Percentiles rank a stretch among this genome's conserved stretches.
Evolutionary conservation across 352 stramenopile species (phyloP).

Genomic region (Globisporangium rhizosaccharum): DNA sequence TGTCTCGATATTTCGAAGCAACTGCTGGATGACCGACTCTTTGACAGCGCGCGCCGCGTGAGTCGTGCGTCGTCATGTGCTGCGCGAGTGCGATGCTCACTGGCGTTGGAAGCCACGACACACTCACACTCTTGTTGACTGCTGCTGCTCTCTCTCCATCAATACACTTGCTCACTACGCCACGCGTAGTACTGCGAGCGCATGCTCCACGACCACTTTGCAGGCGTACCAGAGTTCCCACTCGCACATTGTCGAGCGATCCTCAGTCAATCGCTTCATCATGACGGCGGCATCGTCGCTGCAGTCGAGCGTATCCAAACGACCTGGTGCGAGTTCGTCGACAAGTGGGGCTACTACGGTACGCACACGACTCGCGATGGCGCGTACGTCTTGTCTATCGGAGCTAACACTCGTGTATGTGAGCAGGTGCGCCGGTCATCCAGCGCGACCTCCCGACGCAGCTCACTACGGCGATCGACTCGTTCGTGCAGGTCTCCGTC

Average conservation of each 20-base stretch:
- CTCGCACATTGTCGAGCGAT: slow-evolving; percentile 28
- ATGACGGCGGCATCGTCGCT: slow-evolving; percentile 7
- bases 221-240: slow-evolving; percentile 59
- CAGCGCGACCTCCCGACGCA: slow-evolving; percentile 33
- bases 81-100: background rate
- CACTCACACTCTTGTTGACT: background rate
- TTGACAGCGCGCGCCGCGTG: slow-evolving; percentile 51
- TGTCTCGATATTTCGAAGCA: slow-evolving; percentile 20
- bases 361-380: slow-evolving; percentile 1
- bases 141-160: background rate
- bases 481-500: slow-evolving; percentile 40
- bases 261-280: slow-evolving; percentile 7
- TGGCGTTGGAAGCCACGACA: no score
- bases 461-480: slow-evolving; percentile 36
- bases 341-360: slow-evolving; percentile 68
- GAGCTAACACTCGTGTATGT: background rate
- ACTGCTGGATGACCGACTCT: slow-evolving; percentile 30
- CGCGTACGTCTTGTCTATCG: no score
- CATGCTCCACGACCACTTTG: slow-evolving; percentile 44
- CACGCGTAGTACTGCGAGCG: slow-evolving; percentile 45
- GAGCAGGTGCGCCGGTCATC: slow-evolving; percentile 32
- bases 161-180: background rate
- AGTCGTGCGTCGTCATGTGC: background rate
- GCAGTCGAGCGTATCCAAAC: slow-evolving; percentile 20
- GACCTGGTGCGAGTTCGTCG: slow-evolving; percentile 42